Evolutionary conservation across 352 stramenopile species (phyloP), one percentile per base, ranked within the genome.

Genomic region (Phytopythium helicoides): DNA sequence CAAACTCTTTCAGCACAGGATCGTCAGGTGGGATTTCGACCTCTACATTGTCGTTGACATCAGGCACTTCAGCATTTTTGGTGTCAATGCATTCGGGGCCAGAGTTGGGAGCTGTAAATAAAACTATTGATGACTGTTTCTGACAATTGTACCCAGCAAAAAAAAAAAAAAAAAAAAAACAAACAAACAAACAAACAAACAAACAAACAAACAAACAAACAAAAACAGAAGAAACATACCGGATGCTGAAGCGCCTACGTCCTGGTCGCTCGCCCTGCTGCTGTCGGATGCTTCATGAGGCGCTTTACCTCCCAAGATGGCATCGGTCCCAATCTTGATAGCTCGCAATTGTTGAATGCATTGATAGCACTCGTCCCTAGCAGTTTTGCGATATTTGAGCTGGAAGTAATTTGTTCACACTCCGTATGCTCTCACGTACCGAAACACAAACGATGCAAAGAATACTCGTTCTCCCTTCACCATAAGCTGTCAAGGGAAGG

Each of bases 401-500:
- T 31, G 12, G 21, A 40, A 53, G 44, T 14, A 34, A 4, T 21
- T 47, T 10, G 22, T 7, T 48, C 42, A 23, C 9, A 9, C 9
- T 37, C 16, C 7, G 6, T 48, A n/a, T 19, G 19, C 15, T 18
- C 15, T 2, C 37, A 18, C 58, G 52, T 70, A 92, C 84, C 85
- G 67, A 56, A 89, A 94, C 0, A 94, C 71, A 59, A 92, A 93
- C 11, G 85, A 94, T 26, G 85, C 70, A 57, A 94, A 89, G 49
- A 94, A 94, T 0, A 84, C 61, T 18, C 81, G 85, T 11, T 90
- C 77, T 39, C 77, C 75, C 50, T 81, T 79, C 25, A 81, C 70
- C 3, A 71, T 90, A 22, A 87, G 61, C 81, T 89, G 28, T 33
- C 9, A 33, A 5, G 28, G 5, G 48, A 25, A 23, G 3, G 49